Percentiles rank a stretch among this genome's conserved stretches.
These are phyloP conservation scores for Candida boleticola DNA, from an alignment of 805 yeast species.

Conservation along the genomic window DNA sequence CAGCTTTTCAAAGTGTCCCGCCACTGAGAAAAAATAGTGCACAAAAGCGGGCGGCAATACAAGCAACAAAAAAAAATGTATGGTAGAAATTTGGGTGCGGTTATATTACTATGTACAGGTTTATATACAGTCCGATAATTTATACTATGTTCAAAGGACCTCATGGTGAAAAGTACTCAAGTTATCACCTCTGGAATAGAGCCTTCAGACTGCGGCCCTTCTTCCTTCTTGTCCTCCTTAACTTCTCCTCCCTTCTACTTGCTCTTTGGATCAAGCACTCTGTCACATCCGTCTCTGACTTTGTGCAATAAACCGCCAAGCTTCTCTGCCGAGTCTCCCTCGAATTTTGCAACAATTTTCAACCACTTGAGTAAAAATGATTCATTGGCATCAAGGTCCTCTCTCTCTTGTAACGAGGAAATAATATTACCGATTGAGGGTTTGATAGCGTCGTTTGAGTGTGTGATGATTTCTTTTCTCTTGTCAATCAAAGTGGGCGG, in stretches of 20 bases:
- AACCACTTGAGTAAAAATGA: slow-evolving; percentile 1
- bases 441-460: slow-evolving; percentile 1
- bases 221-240: too few species aligned
- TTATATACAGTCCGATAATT: background rate
- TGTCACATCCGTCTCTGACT: background rate
- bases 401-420: background rate
- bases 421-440: slow-evolving; percentile 2
- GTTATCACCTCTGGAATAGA: too few species aligned
- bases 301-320: background rate
- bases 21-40: slow-evolving; percentile 4
- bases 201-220: too few species aligned
- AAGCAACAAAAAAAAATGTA: slow-evolving; percentile 2
- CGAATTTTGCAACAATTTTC: background rate
- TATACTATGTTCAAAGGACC: too few species aligned
- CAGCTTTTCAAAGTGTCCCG: background rate
- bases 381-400: slow-evolving; percentile 1
- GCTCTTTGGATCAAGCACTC: background rate
- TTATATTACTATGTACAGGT: background rate
- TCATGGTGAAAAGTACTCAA: too few species aligned
- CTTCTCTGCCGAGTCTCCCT: background rate
- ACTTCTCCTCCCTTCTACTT: too few species aligned
- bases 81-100: too few species aligned
- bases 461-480: background rate
- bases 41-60: too few species aligned
- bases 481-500: background rate